Evolutionary conservation across 2,329 filamentous ascomycete genomes (phyloP).

Genomic region (Coleophoma cylindrospora): DNA sequence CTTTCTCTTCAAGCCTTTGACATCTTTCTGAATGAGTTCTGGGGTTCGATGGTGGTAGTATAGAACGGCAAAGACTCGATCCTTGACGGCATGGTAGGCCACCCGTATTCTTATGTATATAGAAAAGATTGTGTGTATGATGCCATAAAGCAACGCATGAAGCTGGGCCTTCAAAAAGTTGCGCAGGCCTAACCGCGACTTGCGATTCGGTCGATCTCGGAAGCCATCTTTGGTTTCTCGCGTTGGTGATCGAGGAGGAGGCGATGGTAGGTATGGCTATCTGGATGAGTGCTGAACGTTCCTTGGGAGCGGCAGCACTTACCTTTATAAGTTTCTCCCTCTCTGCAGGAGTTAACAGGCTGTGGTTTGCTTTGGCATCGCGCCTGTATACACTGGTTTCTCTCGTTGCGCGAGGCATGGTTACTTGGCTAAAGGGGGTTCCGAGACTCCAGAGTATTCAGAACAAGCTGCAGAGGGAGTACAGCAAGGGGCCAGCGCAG

Average conservation of each 20-base stretch:
- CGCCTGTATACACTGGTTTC: constrained; percentile 38
- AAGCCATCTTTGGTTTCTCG: constrained; percentile 19
- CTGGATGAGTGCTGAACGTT: constrained; percentile 2
- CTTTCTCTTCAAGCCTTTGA: constrained; percentile 66
- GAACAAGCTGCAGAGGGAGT: neutral
- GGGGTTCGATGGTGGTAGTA: constrained; percentile 96
- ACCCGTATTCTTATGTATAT: constrained; percentile 80
- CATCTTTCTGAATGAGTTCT: constrained; percentile 84
- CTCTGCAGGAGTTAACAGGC: constrained; percentile 35
- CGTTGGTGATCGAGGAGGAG: constrained; percentile 15
- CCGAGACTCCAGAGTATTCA: too few species aligned
- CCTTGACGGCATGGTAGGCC: constrained; percentile 71
- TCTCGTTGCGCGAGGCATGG: constrained; percentile 20
- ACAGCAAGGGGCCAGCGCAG: neutral
- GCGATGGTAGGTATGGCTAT: constrained; percentile 27
- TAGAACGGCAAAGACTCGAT: constrained; percentile 74
- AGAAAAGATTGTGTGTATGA: constrained; percentile 79
- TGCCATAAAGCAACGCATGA: constrained; percentile 60
- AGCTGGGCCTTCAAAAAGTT: constrained; percentile 58
- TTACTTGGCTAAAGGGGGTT: neutral
- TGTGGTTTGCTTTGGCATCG: constrained; percentile 38
- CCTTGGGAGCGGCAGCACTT: constrained; percentile 1
- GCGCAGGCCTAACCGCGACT: constrained; percentile 47
- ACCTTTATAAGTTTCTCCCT: constrained; percentile 41
- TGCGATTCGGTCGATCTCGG: constrained; percentile 13